Evolutionary conservation across 257 asterid genomes (phyloP).

Genomic region (Penstemon barbatus): DNA sequence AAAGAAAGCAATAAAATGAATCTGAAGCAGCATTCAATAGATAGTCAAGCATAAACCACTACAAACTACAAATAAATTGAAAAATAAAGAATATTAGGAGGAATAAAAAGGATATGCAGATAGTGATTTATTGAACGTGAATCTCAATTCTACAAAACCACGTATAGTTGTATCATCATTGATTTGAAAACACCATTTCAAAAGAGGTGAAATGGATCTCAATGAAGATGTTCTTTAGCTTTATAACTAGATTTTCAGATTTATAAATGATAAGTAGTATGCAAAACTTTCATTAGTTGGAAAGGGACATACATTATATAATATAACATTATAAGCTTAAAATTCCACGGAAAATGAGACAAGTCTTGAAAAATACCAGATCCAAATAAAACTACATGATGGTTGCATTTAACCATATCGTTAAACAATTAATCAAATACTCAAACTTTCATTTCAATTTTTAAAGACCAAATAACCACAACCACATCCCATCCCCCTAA

Average conservation of each 20-base stretch:
- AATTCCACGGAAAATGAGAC: too few relatives aligned
- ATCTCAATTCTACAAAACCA: conserved; percentile 20
- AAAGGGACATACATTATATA: conserved; percentile 6
- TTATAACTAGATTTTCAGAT: background rate
- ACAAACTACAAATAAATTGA: background rate
- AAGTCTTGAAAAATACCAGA: too few relatives aligned
- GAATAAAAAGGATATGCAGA: conserved; percentile 9
- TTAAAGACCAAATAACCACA: too few relatives aligned
- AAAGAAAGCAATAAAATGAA: conserved; percentile 8
- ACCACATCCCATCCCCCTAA: too few relatives aligned
- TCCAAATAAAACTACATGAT: too few relatives aligned
- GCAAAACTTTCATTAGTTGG: too few relatives aligned
- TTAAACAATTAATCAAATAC: too few relatives aligned
- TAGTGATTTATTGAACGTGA: background rate
- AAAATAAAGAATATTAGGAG: conserved; percentile 10
- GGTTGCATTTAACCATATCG: too few relatives aligned
- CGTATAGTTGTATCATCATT: background rate
- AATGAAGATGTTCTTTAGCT: background rate
- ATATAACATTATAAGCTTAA: too few relatives aligned
- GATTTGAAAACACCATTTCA: background rate
- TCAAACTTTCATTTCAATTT: too few relatives aligned
- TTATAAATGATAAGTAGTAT: too few relatives aligned
- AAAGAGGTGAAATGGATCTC: background rate
- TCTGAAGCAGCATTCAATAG: background rate
- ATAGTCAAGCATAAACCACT: conserved; percentile 7